phyloP scores from a whole-genome alignment of 768 basidiomycete species.

The Phlebiopsis gigantea region DNA sequence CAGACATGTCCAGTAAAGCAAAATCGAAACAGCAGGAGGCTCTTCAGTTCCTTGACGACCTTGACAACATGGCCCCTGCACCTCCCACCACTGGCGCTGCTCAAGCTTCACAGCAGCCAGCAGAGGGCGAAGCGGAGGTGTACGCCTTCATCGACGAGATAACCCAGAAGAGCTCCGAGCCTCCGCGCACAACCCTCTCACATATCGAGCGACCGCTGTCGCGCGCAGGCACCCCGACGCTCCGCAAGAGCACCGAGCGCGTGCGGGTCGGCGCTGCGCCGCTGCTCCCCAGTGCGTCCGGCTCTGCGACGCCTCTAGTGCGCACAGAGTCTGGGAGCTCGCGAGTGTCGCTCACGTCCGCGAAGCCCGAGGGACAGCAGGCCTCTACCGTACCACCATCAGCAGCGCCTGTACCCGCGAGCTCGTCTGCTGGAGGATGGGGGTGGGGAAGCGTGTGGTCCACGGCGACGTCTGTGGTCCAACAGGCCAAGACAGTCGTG shows the following conservation, averaged over 20 bases:
- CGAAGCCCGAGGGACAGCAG: slow-evolving; percentile 17
- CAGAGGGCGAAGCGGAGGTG: slow-evolving; percentile 71
- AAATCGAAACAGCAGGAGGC: slow-evolving; percentile 87
- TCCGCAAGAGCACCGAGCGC: slow-evolving; percentile 73
- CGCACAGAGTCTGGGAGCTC: slow-evolving; percentile 23
- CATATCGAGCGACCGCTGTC: slow-evolving; percentile 55
- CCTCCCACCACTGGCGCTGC: slow-evolving; percentile 18
- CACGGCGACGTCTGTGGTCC: slow-evolving; percentile 77
- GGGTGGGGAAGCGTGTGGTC: slow-evolving; percentile 92
- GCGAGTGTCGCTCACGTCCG: slow-evolving; percentile 13
- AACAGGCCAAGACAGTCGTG: slow-evolving; percentile 82
- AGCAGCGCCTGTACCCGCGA: background rate
- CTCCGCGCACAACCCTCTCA: slow-evolving; percentile 53
- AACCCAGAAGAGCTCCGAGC: slow-evolving; percentile 84
- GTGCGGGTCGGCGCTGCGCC: slow-evolving; percentile 52
- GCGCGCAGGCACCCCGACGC: slow-evolving; percentile 63
- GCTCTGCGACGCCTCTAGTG: slow-evolving; percentile 18
- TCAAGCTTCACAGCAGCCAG: slow-evolving; percentile 19
- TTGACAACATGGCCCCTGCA: slow-evolving; percentile 63
- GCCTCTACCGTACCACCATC: background rate
- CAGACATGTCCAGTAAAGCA: slow-evolving; percentile 37
- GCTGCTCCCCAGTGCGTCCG: slow-evolving; percentile 33
- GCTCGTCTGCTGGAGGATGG: slow-evolving; percentile 41
- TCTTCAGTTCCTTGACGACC: slow-evolving; percentile 88
- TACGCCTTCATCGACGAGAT: slow-evolving; percentile 94